Evolutionary conservation across 306 rosid genomes (phyloP).

Genomic region (Macrotyloma uniflorum): DNA sequence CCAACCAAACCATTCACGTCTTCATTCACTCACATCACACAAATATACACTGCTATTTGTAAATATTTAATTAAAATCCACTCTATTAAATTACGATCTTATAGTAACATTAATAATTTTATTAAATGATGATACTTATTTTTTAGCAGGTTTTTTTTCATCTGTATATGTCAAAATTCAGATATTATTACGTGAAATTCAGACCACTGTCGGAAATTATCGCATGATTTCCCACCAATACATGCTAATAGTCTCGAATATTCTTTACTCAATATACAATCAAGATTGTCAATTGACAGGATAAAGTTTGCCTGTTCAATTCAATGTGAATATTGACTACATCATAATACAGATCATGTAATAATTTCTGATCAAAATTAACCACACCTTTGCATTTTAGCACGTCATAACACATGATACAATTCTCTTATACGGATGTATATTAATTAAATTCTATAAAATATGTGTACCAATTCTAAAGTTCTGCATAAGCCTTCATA

Average conservation of each 20-base stretch:
- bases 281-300: neutral
- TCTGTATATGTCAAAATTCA: neutral
- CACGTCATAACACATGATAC: neutral
- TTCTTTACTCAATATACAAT: neutral
- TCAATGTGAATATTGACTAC: neutral
- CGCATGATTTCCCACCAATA: neutral
- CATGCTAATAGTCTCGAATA: neutral
- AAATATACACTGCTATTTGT: neutral
- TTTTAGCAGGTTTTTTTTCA: too few relatives aligned
- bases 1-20: slow-evolving; percentile 31
- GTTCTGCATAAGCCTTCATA: neutral
- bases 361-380: neutral
- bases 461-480: neutral
- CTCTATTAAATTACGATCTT: neutral
- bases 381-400: neutral
- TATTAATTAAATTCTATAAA: neutral
- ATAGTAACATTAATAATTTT: neutral
- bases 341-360: neutral
- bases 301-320: neutral
- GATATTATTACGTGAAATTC: neutral
- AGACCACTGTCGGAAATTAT: neutral
- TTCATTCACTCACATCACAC: slow-evolving; percentile 26
- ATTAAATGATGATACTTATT: neutral
- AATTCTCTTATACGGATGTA: neutral
- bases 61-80: neutral